Base-by-base conservation (phyloP, 805 yeast genomes). In the Isabelozyma heimii region DNA sequence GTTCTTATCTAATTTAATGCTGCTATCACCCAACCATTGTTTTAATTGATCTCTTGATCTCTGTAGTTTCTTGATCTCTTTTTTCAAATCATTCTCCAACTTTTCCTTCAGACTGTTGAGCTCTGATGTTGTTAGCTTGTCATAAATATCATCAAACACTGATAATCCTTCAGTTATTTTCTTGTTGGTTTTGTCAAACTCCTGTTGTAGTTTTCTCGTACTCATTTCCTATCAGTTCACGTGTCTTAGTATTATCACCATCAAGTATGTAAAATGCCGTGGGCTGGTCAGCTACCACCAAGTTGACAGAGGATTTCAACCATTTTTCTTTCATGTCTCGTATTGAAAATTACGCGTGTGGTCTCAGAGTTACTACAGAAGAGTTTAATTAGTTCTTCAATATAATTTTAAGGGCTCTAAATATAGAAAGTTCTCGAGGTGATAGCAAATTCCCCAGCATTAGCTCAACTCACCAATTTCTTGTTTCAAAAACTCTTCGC, bases 31-130 rank as follows among this genome's bases (percentile, higher is more conserved):
- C 64, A 91, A 72, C 99, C 99, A 92, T 49, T 88, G 87, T 71
- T 92, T 92, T 59, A 92, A 89, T 72, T 91, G 98, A 67, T 92
- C 99, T 64, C 98, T 81, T 58, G 87, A 84, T 65, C 97, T 83
- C 65, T 92, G 99, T 49, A 92, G 77, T 67, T 91, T 92, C 69
- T 94, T 92, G 69, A 94, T 91, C 67, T 94, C 98, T 60, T 94
- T 85, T 72, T 94, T 91, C 63, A 92, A 76, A 65, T 92, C 99
- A 52, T 84, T 80, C 66, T 94, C 99, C 50, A 94, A 77, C 67
- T 92, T 92, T 65, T 92, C 98, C 72, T 92, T 88, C 65, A 91
- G 97, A 2, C 96, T 84, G 55, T 82, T 87, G 58, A 87, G 87
- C 53, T 90, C 91, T 44, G 95, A 83, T 45, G 79, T 78, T 67